Evolutionary conservation across 257 asterid genomes (phyloP).

Genomic region (Solanum arcanum): DNA sequence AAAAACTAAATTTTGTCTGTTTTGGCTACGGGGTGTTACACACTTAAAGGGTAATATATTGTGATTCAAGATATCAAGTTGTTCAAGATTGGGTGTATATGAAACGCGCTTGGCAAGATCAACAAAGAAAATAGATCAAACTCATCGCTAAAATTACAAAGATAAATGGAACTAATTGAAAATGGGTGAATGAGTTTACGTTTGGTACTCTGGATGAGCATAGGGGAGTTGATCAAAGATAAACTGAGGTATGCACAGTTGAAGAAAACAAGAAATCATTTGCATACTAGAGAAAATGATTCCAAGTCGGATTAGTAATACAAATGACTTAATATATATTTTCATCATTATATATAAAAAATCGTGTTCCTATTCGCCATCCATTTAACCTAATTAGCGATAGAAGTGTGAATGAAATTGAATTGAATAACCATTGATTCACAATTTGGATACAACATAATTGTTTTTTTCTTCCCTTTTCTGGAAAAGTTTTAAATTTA

Average conservation of each 20-base stretch:
- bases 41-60: too few species aligned
- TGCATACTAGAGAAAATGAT: conserved; percentile 3
- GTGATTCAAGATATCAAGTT: too few species aligned
- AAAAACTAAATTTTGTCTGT: too few species aligned
- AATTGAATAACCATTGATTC: background rate
- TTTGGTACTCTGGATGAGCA: background rate
- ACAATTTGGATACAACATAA: background rate
- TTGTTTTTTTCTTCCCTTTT: too few species aligned
- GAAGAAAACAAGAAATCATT: background rate
- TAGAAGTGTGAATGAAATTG: background rate
- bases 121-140: background rate
- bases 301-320: background rate
- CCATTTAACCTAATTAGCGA: background rate
- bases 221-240: background rate
- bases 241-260: background rate
- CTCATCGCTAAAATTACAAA: background rate
- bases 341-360: conserved; percentile 2
- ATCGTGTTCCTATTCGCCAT: background rate
- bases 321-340: background rate
- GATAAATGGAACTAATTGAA: background rate
- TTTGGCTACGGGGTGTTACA: too few species aligned
- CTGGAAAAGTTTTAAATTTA: too few species aligned
- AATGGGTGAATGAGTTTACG: background rate
- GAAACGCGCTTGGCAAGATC: background rate
- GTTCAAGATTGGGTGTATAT: background rate